A percentile compares a stretch with the other conserved stretches of the same genome.
phyloP scores from a whole-genome alignment of 306 rosid species.

The Sicyos baderoa region DNA sequence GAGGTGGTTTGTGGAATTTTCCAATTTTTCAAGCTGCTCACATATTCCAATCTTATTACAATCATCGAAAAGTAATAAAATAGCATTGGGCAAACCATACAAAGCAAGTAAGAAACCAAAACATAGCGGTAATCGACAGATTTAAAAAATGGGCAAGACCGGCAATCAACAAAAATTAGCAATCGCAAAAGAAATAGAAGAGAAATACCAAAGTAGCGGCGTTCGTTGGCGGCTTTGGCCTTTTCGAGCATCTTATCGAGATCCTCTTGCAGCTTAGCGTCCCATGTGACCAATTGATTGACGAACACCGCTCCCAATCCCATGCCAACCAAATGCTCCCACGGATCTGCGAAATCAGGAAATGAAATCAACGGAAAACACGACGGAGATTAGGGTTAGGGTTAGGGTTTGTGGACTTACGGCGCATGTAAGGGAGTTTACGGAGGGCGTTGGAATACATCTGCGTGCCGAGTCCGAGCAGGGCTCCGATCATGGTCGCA shows the following conservation, averaged over 20 bases:
- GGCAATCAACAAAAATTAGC: too few relatives aligned
- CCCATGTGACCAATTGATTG: conserved; percentile 68
- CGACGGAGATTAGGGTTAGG: too few relatives aligned
- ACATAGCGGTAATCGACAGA: too few relatives aligned
- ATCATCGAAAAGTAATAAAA: too few relatives aligned
- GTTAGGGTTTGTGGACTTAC: too few relatives aligned
- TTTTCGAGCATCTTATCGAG: conserved; percentile 76
- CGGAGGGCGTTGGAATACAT: conserved; percentile 97
- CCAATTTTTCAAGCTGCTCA: too few relatives aligned
- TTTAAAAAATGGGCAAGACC: too few relatives aligned
- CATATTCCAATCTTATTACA: too few relatives aligned
- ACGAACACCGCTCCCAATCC: conserved; percentile 69
- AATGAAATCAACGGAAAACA: background rate
- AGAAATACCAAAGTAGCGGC: conserved; percentile 66
- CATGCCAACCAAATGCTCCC: conserved; percentile 92
- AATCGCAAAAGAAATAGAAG: too few relatives aligned
- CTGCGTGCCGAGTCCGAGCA: conserved; percentile 76
- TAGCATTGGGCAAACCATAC: too few relatives aligned
- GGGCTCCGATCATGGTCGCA: conserved; percentile 77
- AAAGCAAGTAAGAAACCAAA: too few relatives aligned
- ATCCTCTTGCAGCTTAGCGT: conserved; percentile 58
- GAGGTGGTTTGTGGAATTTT: too few relatives aligned
- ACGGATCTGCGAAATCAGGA: conserved; percentile 50
- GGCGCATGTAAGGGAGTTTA: conserved; percentile 27
- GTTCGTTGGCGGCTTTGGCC: conserved; percentile 93